These are phyloP conservation scores for Hypoxylon fragiforme DNA, from an alignment of 495 filamentous ascomycete genomes.

Conservation along the genomic window DNA sequence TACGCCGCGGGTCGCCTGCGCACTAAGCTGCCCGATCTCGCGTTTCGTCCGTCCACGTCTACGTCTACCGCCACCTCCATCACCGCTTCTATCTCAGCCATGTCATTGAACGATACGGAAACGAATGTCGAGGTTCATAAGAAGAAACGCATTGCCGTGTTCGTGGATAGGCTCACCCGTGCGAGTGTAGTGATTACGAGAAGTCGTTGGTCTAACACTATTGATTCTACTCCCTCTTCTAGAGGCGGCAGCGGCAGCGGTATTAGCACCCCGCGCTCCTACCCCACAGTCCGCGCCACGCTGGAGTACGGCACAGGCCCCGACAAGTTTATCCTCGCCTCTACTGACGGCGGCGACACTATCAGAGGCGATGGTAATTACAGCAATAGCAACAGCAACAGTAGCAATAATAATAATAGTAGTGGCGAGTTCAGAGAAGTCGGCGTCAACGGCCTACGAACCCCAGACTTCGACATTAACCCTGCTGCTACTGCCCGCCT, in stretches of 20 bases:
- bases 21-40: constrained; percentile 52
- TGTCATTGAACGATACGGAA: too few species aligned
- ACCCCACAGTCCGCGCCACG: constrained; percentile 62
- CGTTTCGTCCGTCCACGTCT: background rate
- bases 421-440: constrained; percentile 71
- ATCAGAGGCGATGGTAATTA: constrained; percentile 12
- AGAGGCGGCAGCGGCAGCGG: constrained; percentile 18
- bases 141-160: constrained; percentile 56
- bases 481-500: constrained; percentile 55
- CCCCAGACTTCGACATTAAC: constrained; percentile 69
- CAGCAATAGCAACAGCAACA: constrained; percentile 19
- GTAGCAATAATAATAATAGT: constrained; percentile 27
- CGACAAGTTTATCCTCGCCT: constrained; percentile 61
- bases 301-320: constrained; percentile 71
- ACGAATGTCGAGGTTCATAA: constrained; percentile 35
- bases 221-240: background rate
- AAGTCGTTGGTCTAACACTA: constrained; percentile 3
- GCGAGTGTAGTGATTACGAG: constrained; percentile 52
- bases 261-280: constrained; percentile 34
- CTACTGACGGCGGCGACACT: constrained; percentile 42
- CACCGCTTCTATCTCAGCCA: too few species aligned
- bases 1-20: constrained; percentile 72
- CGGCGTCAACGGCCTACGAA: constrained; percentile 64
- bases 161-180: constrained; percentile 58
- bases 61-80: too few species aligned